Conservation (phyloP, 2,329 filamentous ascomycete genomes). For the Ophiocordyceps camponoti-floridani region DNA sequence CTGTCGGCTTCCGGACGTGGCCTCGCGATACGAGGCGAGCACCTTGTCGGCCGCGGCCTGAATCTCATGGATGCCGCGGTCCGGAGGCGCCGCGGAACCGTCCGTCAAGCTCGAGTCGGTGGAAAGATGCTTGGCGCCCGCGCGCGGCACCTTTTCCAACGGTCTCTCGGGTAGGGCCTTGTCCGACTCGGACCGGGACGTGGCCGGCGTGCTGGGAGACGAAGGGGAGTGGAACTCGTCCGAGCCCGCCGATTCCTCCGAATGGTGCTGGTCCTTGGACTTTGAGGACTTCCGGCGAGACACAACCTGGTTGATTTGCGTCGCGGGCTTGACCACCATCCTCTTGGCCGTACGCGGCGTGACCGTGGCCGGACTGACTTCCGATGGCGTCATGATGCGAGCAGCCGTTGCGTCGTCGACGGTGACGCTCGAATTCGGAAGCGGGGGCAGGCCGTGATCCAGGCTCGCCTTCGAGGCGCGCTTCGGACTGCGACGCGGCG, state of each 20-base stretch:
- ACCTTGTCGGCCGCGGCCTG: constrained; percentile 6
- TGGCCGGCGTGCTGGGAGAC: constrained; percentile 19
- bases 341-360: not conserved
- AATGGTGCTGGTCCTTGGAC: constrained; percentile 10
- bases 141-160: constrained; percentile 1
- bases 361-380: not conserved
- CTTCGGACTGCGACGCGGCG: constrained; percentile 11
- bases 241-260: constrained; percentile 17
- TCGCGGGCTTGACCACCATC: not conserved
- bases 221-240: constrained; percentile 19
- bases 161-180: constrained; percentile 10
- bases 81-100: constrained; percentile 2
- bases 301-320: not conserved
- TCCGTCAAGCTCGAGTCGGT: not conserved
- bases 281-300: not conserved
- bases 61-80: constrained; percentile 2
- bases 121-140: not conserved
- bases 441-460: constrained; percentile 1
- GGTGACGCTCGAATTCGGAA: not conserved
- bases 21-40: constrained; percentile 4
- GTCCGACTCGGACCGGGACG: constrained; percentile 21
- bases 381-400: not conserved
- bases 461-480: constrained; percentile 6
- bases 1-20: constrained; percentile 5
- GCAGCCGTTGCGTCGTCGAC: too few relatives aligned